Evolutionary conservation across 1,139 yeast species (phyloP).

Genomic region (Candida sanyaensis): DNA sequence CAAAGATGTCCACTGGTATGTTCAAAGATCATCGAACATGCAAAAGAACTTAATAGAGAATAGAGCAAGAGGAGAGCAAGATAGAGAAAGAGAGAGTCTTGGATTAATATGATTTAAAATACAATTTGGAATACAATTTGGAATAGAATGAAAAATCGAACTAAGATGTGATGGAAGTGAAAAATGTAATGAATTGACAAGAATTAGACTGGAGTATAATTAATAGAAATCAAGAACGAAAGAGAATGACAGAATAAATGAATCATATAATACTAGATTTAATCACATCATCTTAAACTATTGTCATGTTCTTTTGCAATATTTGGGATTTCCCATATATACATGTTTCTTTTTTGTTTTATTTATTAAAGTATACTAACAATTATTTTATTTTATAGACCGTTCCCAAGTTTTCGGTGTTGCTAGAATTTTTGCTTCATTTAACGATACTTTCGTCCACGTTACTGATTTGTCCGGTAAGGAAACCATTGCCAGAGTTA

Average conservation of each 20-base stretch:
- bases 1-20: conserved; percentile 39
- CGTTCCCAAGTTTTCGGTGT: conserved; percentile 94
- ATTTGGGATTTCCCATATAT: too few species aligned
- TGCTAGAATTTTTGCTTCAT: conserved; percentile 99
- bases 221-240: too few species aligned
- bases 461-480: conserved; percentile 99
- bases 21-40: conserved; percentile 7
- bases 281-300: not conserved
- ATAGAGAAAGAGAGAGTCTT: too few species aligned
- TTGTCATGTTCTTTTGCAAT: not conserved
- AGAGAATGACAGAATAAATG: too few species aligned
- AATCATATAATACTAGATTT: not conserved
- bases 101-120: too few species aligned
- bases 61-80: not conserved
- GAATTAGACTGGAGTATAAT: not conserved
- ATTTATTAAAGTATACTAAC: conserved; percentile 7
- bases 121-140: too few species aligned
- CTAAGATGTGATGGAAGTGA: not conserved
- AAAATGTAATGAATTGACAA: not conserved
- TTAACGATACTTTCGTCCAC: conserved; percentile 99
- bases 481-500: conserved; percentile 99
- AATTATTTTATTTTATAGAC: conserved; percentile 8
- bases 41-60: not conserved
- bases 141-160: not conserved
- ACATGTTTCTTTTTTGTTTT: not conserved